These are phyloP conservation scores for Chloris gayana DNA, from an alignment of 176 grass and related monocot genomes.

Conservation along the genomic window DNA sequence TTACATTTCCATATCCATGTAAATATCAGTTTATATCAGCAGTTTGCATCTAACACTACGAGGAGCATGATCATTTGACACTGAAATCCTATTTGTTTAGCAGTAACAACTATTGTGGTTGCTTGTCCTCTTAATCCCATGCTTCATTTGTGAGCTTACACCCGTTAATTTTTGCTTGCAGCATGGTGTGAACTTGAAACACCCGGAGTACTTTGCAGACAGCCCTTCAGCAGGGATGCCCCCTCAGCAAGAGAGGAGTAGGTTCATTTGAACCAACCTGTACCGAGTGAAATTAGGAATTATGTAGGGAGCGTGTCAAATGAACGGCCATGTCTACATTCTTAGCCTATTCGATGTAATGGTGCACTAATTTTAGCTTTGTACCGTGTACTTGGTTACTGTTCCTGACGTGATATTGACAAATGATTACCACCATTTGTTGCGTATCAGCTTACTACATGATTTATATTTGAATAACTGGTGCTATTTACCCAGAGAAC, in stretches of 20 bases:
- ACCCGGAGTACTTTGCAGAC: constrained; percentile 87
- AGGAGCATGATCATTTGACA: background rate
- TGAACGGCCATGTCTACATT: constrained; percentile 12
- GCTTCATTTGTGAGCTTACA: constrained; percentile 5
- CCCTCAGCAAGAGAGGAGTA: constrained; percentile 78
- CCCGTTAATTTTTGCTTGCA: constrained; percentile 31
- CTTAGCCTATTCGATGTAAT: constrained; percentile 22
- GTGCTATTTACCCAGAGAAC: background rate
- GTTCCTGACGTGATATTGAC: constrained; percentile 21
- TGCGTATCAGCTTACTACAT: background rate
- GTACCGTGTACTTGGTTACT: background rate
- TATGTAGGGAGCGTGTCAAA: constrained; percentile 4
- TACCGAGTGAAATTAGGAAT: background rate
- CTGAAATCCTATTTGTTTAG: background rate
- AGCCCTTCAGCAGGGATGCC: constrained; percentile 78
- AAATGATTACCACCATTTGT: constrained; percentile 25
- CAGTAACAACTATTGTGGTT: background rate
- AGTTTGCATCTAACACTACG: background rate
- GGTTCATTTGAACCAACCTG: background rate
- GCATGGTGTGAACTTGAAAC: constrained; percentile 97
- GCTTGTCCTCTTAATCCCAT: background rate
- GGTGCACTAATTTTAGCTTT: constrained; percentile 14
- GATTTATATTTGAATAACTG: background rate
- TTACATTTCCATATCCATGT: background rate
- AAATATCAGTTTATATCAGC: background rate